phyloP scores from a whole-genome alignment of 75 land plant species.

The Picea glauca region DNA sequence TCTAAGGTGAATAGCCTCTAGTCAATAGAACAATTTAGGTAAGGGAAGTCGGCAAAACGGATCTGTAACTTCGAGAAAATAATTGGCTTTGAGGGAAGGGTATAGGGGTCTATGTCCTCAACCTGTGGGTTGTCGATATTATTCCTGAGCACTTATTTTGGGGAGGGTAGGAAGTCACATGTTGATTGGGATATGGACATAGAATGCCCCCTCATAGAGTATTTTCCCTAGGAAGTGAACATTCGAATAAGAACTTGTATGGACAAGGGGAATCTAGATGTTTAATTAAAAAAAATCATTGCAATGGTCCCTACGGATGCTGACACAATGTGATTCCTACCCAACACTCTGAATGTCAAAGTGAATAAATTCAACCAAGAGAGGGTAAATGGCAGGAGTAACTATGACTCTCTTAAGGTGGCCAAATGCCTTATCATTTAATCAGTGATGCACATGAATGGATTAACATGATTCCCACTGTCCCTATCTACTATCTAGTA shows the following conservation, averaged over 20 bases:
- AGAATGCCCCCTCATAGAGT: neutral
- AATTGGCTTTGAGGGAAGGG: neutral
- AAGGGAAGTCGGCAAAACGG: slow-evolving; percentile 49
- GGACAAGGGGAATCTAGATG: neutral
- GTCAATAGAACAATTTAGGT: slow-evolving; percentile 52
- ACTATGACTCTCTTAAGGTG: slow-evolving; percentile 10
- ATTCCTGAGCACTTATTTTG: neutral
- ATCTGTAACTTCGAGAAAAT: slow-evolving; percentile 8
- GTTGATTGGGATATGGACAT: neutral
- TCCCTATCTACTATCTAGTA: slow-evolving; percentile 31
- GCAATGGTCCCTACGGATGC: too few relatives aligned
- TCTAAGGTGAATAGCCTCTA: slow-evolving; percentile 41
- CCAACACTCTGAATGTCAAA: too few relatives aligned
- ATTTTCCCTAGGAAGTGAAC: neutral
- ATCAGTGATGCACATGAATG: slow-evolving; percentile 26
- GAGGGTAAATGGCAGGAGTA: too few relatives aligned
- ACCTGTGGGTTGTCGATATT: neutral
- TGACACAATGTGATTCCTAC: too few relatives aligned
- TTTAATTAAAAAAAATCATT: neutral
- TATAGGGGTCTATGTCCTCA: neutral
- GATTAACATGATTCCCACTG: slow-evolving; percentile 29
- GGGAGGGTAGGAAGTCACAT: neutral
- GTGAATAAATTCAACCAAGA: too few relatives aligned
- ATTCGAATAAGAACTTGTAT: neutral
- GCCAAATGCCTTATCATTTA: slow-evolving; percentile 35